Percentiles rank a stretch among this genome's conserved stretches.
Conservation (phyloP, 202 grass and related monocot genomes). For the Setaria viridis region DNA sequence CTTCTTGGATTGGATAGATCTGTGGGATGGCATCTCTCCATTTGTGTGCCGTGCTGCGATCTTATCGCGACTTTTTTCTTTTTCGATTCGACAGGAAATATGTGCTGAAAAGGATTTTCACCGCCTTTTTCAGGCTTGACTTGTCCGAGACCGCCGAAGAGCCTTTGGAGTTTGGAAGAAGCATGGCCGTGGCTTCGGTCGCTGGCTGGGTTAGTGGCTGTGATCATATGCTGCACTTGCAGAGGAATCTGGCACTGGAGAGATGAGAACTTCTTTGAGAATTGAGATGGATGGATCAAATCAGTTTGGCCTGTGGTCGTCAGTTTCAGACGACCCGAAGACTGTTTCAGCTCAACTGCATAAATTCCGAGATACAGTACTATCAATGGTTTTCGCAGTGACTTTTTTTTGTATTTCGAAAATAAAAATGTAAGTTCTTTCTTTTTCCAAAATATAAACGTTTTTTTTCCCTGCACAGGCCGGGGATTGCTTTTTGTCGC, state of each 20-base stretch:
- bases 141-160: slow-evolving; percentile 23
- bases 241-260: slow-evolving; percentile 11
- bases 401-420: neutral
- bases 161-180: neutral
- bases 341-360: neutral
- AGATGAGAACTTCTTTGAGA: neutral
- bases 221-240: neutral
- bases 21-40: slow-evolving; percentile 30
- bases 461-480: neutral
- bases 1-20: slow-evolving; percentile 24
- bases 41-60: slow-evolving; percentile 10
- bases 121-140: slow-evolving; percentile 24
- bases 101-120: slow-evolving; percentile 7
- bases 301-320: neutral
- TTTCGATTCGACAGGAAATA: slow-evolving; percentile 9
- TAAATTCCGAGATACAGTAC: neutral
- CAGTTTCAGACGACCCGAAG: neutral
- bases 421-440: neutral
- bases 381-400: neutral
- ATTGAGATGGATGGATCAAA: neutral
- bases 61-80: neutral
- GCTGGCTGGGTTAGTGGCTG: neutral
- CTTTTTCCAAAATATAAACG: fast-evolving
- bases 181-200: neutral
- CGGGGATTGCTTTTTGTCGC: slow-evolving; percentile 23